Evolutionary conservation across 192 early-diverging fungal genomes (phyloP), one percentile per base, ranked within the genome.

Genomic region (Coemansia umbellata): DNA sequence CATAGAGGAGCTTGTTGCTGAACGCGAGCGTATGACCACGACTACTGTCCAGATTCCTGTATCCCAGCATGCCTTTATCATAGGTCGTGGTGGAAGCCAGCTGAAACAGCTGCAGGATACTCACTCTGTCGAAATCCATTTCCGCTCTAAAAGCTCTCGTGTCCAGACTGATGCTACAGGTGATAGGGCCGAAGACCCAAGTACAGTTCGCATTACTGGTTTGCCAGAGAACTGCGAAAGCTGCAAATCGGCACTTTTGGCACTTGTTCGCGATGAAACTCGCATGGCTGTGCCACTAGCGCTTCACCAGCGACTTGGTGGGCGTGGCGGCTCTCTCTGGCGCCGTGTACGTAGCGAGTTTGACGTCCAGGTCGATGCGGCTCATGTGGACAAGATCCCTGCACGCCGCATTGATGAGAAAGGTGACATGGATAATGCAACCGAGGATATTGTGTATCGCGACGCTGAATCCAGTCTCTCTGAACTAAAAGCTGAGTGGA

Each of bases 61-160:
- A 9, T 78, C 81, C 10, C 78, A 92, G 39, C 91, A 94, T 60
- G 81, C 85, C 11, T 78, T 81, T 33, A 68, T 96, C 31, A 96
- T 94, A 55, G 94, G 94, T 10, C 82, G 85, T 30, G 81, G 78
- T 37, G 92, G 91, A 26, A 56, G 78, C 8, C 61, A 79, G 18
- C 85, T 96, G 51, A 83, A 82, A 57, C 78, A 83, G 31, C 73
- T 94, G 48, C 82, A 89, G 77, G 78, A 74, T 13, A 54, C 69
- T 19, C 85, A 84, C 63, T 73, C 75, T 11, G 85, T 89, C 31
- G 79, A 80, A 49, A 85, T 87, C 41, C 66, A 84, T 50, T 82
- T 89, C 72, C 81, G 57, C 27, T 48, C 33, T 33, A 30, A 49
- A 9, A 26, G 43, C 24, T 8, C 43, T 7, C 43, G 43, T 7